Percentiles rank a stretch among this genome's conserved stretches.
These are phyloP conservation scores for Filosporella fistucella DNA, from an alignment of 495 filamentous ascomycete species.

Conservation along the genomic window DNA sequence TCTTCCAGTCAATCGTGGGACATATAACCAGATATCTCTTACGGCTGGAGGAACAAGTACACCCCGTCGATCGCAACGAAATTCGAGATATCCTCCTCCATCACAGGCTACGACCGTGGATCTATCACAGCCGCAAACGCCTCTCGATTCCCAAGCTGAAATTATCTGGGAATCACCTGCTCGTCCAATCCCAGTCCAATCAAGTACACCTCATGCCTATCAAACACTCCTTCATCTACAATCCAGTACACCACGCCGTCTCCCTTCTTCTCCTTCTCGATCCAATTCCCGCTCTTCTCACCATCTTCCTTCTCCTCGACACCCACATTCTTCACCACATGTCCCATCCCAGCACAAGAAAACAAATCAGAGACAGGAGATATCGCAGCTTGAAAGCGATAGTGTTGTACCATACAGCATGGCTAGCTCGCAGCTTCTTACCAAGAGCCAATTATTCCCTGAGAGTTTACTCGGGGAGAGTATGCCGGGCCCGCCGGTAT, in stretches of 20 bases:
- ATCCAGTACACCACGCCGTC: constrained; percentile 6
- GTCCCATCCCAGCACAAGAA: background rate
- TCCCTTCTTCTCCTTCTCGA: too few relatives aligned
- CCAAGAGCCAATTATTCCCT: constrained; percentile 44
- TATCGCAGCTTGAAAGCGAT: background rate
- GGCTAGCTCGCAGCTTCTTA: constrained; percentile 37
- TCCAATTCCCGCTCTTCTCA: too few relatives aligned
- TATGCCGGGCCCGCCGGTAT: constrained; percentile 34
- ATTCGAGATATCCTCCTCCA: background rate
- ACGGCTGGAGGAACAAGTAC: too few relatives aligned
- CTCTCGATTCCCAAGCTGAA: constrained; percentile 5
- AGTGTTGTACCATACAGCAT: constrained; percentile 21
- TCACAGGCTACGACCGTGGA: constrained; percentile 25
- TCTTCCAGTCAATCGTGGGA: background rate
- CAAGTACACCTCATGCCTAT: constrained; percentile 4
- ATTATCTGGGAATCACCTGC: constrained; percentile 22
- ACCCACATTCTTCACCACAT: background rate
- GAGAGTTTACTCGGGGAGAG: constrained; percentile 49
- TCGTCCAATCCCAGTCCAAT: constrained; percentile 7
- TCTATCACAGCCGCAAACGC: constrained; percentile 23
- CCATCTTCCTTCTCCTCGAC: too few relatives aligned
- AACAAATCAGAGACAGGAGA: background rate
- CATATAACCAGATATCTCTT: background rate
- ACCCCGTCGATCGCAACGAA: background rate
- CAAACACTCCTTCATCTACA: constrained; percentile 7